Base-by-base conservation (phyloP, 1,284 basidiomycete species). In the Leccinum griseonigrum region DNA sequence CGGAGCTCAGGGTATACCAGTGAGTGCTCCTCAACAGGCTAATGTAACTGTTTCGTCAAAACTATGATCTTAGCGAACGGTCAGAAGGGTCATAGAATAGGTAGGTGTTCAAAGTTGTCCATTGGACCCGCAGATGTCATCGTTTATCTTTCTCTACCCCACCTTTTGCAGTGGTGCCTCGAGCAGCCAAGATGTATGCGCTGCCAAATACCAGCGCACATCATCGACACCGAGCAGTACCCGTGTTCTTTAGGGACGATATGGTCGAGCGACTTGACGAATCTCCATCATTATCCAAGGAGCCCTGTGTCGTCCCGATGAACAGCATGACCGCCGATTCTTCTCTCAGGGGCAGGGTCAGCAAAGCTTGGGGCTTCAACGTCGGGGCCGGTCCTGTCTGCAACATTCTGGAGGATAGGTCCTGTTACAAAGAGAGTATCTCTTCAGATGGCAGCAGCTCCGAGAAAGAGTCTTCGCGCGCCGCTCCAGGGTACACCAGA, bases 371-470 rank as follows among this genome's bases (percentile, higher is more conserved):
- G 85, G 85, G 87, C 0, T 84, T 83, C 67, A 90, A 90, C 67
- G 81, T 90, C 18, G 88, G 90, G 1, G 73, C 83, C 8, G 92
- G 91, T 0, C 90, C 90, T 5, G 68, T 88, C 4, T 91, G 88
- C 86, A 84, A 90, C 59, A 72, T 91, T 38, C 74, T 83, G 50
- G 89, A 93, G 68, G 92, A 94, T 67, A 74, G 88, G 57, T 84
- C 82, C 0, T 94, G 88, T 84, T 91, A 81, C 71, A 91, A 90
- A 68, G 91, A 93, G 70, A 79, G 82, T 16, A 63, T 70, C 40
- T 57, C 66, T 16, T 65, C 65, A 0, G n/a, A n/a, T n/a, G n/a
- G n/a, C n/a, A n/a, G n/a, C n/a, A n/a, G n/a, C 36, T 65, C 75
- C 18, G 77, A 77, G 61, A 67, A 66, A 8, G 86, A 88, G 66